These are phyloP conservation scores for Colletotrichum sansevieriae DNA, from an alignment of 2,329 filamentous ascomycete species.

Conservation along the genomic window DNA sequence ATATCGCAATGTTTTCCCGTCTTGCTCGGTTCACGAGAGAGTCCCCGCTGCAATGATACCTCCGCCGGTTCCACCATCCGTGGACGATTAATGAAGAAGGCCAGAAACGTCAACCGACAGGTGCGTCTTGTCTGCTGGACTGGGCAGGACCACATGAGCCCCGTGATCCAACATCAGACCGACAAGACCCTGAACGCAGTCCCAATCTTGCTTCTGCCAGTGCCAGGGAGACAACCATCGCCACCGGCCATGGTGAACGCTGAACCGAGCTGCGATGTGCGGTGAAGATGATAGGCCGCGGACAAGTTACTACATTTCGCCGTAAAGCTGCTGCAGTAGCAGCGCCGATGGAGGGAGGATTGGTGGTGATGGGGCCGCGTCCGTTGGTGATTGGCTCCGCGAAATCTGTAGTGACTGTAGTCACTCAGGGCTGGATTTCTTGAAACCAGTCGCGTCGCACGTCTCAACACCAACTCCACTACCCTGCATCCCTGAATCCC, in stretches of 20 bases:
- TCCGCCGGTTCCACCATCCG: conserved; percentile 32
- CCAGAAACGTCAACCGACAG: conserved; percentile 14
- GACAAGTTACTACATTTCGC: conserved; percentile 14
- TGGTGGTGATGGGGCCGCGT: conserved; percentile 18
- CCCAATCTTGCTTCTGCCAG: conserved; percentile 8
- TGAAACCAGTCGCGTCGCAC: conserved; percentile 43
- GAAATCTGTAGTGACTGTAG: not conserved
- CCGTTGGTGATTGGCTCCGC: conserved; percentile 30
- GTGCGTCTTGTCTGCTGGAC: conserved; percentile 4
- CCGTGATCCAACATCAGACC: conserved; percentile 18
- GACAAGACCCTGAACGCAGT: conserved; percentile 16
- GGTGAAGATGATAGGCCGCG: not conserved
- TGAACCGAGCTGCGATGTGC: conserved; percentile 9
- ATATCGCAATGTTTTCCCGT: conserved; percentile 16
- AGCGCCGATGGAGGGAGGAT: conserved; percentile 7
- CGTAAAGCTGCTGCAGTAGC: not conserved
- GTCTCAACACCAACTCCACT: conserved; percentile 40
- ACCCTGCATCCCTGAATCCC: conserved; percentile 33
- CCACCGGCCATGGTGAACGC: conserved; percentile 18
- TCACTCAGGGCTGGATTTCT: conserved; percentile 33
- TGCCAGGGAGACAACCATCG: conserved; percentile 19
- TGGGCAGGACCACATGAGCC: conserved; percentile 4
- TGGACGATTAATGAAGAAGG: conserved; percentile 31
- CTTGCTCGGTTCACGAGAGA: conserved; percentile 25
- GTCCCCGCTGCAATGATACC: conserved; percentile 26